These are phyloP conservation scores for Podaxis carcinomalis DNA, from an alignment of 768 basidiomycete species.

Conservation along the genomic window DNA sequence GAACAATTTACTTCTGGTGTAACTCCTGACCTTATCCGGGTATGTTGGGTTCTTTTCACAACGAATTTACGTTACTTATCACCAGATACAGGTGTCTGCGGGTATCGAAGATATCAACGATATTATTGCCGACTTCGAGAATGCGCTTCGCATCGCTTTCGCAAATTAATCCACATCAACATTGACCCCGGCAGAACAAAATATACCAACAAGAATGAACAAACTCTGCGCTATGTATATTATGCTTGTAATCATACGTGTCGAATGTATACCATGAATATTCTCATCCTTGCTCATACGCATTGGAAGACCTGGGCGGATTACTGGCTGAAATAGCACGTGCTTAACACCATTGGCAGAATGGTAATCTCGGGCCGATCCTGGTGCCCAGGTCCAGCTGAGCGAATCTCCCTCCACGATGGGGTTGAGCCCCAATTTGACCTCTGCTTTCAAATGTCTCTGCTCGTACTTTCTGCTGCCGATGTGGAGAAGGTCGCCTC, in stretches of 20 bases:
- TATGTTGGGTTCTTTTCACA: not conserved
- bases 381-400: no score
- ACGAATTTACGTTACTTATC: not conserved
- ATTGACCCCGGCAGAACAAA: no score
- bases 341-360: no score
- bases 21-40: constrained; percentile 71
- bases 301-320: not conserved
- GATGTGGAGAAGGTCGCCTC: constrained; percentile 52
- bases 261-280: not conserved
- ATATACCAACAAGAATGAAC: no score
- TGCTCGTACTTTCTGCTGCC: constrained; percentile 58
- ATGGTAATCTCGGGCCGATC: not conserved
- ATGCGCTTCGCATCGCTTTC: constrained; percentile 28
- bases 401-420: not conserved
- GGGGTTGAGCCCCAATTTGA: constrained; percentile 16
- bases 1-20: constrained; percentile 69
- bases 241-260: not conserved
- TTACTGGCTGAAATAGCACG: no score
- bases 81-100: constrained; percentile 21
- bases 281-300: not conserved
- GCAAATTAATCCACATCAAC: not conserved
- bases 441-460: constrained; percentile 30
- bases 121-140: constrained; percentile 39
- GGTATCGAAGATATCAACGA: constrained; percentile 40
- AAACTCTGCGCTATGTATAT: not conserved